Conservation (phyloP, 2,329 filamentous ascomycete genomes). For the Pezicula radicicola region DNA sequence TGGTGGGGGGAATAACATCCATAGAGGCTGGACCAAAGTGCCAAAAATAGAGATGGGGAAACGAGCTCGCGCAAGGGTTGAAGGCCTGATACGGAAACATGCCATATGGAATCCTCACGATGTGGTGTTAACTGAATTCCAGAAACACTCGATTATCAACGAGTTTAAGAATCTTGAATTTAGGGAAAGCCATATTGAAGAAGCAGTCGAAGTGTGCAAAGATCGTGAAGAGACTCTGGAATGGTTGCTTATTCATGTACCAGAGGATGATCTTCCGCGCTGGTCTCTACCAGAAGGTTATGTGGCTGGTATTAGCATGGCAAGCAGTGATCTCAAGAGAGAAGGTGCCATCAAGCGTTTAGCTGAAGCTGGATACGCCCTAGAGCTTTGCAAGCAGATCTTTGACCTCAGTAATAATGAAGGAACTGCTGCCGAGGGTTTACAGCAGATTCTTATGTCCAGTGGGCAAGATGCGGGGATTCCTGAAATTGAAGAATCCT, state of each 20-base stretch:
- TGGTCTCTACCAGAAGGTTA: constrained; percentile 94
- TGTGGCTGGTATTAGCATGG: constrained; percentile 83
- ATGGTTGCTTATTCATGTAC: constrained; percentile 95
- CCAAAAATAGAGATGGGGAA: constrained; percentile 93
- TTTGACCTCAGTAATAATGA: constrained; percentile 73
- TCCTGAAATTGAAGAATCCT: constrained; percentile 34
- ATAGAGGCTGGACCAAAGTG: constrained; percentile 77
- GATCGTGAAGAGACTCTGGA: constrained; percentile 90
- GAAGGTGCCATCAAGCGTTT: constrained; percentile 83
- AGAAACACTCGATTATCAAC: constrained; percentile 60
- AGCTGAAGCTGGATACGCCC: constrained; percentile 77
- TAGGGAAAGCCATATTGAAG: constrained; percentile 82
- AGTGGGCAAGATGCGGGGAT: constrained; percentile 34
- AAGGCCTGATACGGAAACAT: constrained; percentile 73
- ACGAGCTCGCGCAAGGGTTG: constrained; percentile 74
- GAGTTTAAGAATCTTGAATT: constrained; percentile 81
- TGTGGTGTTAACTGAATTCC: constrained; percentile 57
- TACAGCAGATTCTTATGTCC: constrained; percentile 68
- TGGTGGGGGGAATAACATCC: constrained; percentile 31
- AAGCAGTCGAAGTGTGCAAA: constrained; percentile 84
- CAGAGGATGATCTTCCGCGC: constrained; percentile 89
- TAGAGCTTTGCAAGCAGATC: constrained; percentile 77
- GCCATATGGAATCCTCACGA: constrained; percentile 85
- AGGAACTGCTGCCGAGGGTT: constrained; percentile 69
- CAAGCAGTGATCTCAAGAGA: constrained; percentile 73